A percentile compares a stretch with the other conserved stretches of the same genome.
Evolutionary conservation across 2,329 filamentous ascomycete genomes (phyloP).

Genomic region (Zymoseptoria passerinii): DNA sequence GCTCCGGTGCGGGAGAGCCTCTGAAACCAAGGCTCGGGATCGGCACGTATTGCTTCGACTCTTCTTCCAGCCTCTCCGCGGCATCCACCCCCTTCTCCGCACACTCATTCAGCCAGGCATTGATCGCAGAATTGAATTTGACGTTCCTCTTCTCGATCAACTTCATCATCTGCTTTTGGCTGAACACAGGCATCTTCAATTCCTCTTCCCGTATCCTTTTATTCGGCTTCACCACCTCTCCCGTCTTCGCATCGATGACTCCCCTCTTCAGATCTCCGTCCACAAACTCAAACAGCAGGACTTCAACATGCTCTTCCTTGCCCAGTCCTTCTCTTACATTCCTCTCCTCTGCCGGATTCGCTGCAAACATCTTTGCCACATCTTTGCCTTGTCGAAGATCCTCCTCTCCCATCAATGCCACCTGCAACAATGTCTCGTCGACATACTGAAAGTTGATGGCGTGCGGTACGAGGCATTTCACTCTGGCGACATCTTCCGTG

Average conservation of each 20-base stretch:
- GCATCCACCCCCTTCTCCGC: constrained; percentile 57
- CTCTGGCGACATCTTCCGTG: constrained; percentile 71
- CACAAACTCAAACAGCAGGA: constrained; percentile 84
- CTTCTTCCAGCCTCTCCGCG: constrained; percentile 52
- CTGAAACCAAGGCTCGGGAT: constrained; percentile 41
- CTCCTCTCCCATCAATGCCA: constrained; percentile 66
- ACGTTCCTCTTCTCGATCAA: constrained; percentile 83
- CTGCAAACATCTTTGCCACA: constrained; percentile 44
- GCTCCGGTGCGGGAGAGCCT: constrained; percentile 35
- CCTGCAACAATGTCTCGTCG: constrained; percentile 72
- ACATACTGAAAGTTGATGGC: constrained; percentile 80
- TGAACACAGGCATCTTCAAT: constrained; percentile 84
- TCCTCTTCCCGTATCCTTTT: constrained; percentile 67
- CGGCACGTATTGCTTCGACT: constrained; percentile 56
- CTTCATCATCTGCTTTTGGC: constrained; percentile 82
- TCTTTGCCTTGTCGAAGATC: constrained; percentile 54
- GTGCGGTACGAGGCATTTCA: constrained; percentile 68
- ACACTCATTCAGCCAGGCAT: constrained; percentile 68
- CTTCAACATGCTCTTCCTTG: constrained; percentile 45
- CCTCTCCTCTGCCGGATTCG: constrained; percentile 26
- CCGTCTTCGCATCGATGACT: constrained; percentile 62
- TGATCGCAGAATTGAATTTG: constrained; percentile 72
- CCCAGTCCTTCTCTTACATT: constrained; percentile 29
- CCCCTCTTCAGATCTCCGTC: constrained; percentile 85
- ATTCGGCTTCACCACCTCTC: constrained; percentile 59